Evolutionary conservation across 768 basidiomycete genomes (phyloP), one percentile per base, ranked within the genome.

Genomic region (Tylopilus cervinicoccineus): DNA sequence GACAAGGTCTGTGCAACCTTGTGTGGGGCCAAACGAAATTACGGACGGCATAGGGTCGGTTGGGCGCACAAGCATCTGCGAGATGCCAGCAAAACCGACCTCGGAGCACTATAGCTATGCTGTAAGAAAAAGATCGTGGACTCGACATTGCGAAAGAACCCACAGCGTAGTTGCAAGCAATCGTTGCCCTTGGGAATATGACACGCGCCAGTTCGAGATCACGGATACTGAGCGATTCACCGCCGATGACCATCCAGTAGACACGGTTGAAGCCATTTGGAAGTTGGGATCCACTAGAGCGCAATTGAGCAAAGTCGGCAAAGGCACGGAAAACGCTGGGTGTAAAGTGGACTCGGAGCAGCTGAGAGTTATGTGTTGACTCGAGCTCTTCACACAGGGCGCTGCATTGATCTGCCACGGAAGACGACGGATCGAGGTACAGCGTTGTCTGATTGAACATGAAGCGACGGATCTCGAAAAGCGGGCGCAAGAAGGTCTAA

Each of bases 191-290:
- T 0, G 64, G 64, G 54, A 65, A 66, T 28, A 51, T 20, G 3
- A 26, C 22, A 12, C 59, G 55, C 7, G 64, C 64, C 32, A 65
- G 45, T 28, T 66, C 59, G 37, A 65, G 51, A 43, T 65, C 64
- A 23, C 50, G 51, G 32, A 52, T 28, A 17, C 55, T 59, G 38
- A 63, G 54, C 8, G 59, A 63, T 54, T 65, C 62, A 3, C 64
- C 64, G 12, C 64, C 57, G n/a, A 65, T 66, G 20, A 66, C 59
- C 64, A 66, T 66, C 64, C 64, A 66, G 46, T 66, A 65, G 19
- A 65, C 38, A 22, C 64, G 60, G 11, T 54, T 55, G 34, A 61
- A 66, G 9, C 61, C 61, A 6, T 44, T 38, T 17, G 61, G 56
- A 0, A 60, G 37, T 8, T 34, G 26, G 14, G 58, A 52, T 22